Percentiles rank a stretch among this genome's conserved stretches.
Conservation (phyloP, 352 stramenopile species). For the Pythium rishiriense region DNA sequence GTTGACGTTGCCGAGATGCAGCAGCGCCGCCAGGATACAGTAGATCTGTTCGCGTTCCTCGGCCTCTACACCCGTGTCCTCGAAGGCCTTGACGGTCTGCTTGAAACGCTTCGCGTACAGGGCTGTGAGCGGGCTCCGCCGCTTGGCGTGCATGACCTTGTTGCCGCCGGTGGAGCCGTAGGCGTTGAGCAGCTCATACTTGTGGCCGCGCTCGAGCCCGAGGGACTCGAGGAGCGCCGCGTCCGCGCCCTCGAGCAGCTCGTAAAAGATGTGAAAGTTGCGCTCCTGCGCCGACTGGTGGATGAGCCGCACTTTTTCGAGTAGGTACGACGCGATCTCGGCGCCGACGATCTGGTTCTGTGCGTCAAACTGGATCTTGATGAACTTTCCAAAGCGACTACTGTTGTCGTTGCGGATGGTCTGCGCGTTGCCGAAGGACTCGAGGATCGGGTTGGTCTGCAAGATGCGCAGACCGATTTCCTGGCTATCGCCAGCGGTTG, state of each 20-base stretch:
- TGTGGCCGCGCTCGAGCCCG: conserved; percentile 52
- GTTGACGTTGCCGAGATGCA: conserved; percentile 96
- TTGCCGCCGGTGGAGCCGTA: conserved; percentile 64
- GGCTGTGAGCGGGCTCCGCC: conserved; percentile 30
- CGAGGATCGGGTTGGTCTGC: conserved; percentile 96
- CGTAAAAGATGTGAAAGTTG: conserved; percentile 97
- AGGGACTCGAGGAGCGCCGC: conserved; percentile 66
- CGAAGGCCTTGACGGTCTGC: conserved; percentile 73
- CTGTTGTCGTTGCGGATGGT: conserved; percentile 97
- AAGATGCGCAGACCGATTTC: conserved; percentile 89
- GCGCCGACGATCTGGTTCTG: conserved; percentile 88
- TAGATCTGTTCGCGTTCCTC: conserved; percentile 60
- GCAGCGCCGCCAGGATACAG: conserved; percentile 84
- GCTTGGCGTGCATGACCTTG: conserved; percentile 32
- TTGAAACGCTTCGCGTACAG: conserved; percentile 63
- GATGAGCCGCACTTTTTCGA: conserved; percentile 96
- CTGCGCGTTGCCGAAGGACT: conserved; percentile 96
- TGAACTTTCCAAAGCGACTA: conserved; percentile 95
- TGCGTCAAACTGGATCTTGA: conserved; percentile 91
- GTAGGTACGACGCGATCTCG: conserved; percentile 95
- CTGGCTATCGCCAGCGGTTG: conserved; percentile 41
- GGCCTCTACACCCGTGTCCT: conserved; percentile 64
- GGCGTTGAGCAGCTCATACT: conserved; percentile 90
- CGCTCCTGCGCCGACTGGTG: conserved; percentile 91
- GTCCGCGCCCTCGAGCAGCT: conserved; percentile 86